Evolutionary conservation across 306 rosid species (phyloP).

Genomic region (Leucaena leucocephala): DNA sequence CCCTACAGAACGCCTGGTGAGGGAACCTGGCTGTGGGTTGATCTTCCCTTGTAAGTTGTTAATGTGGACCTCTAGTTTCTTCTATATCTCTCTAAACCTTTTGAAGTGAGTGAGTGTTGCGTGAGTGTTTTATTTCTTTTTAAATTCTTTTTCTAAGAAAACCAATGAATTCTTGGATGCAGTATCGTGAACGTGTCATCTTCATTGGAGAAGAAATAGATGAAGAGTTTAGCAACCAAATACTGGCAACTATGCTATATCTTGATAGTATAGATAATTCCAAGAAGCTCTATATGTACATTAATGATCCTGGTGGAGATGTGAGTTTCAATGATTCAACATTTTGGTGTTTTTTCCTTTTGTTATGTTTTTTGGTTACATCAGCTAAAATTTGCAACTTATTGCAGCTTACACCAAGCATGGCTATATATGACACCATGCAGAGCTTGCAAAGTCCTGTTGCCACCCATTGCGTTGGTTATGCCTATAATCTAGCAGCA

Average conservation of each 20-base stretch:
- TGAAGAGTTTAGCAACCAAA: conserved; percentile 92
- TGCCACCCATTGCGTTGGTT: conserved; percentile 85
- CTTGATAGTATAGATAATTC: conserved; percentile 77
- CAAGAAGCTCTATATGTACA: conserved; percentile 72
- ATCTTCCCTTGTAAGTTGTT: conserved; percentile 85
- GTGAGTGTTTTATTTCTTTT: background rate
- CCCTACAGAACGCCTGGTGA: conserved; percentile 91
- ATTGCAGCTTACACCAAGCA: conserved; percentile 88
- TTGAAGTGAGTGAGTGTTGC: background rate
- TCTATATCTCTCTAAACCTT: background rate
- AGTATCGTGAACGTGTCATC: conserved; percentile 93
- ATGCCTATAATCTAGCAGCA: conserved; percentile 75
- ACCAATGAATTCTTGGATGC: conserved; percentile 44
- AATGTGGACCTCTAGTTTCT: conserved; percentile 28
- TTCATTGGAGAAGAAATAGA: conserved; percentile 80
- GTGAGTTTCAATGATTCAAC: conserved; percentile 54
- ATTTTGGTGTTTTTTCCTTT: conserved; percentile 5
- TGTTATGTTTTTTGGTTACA: conserved; percentile 10
- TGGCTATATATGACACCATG: conserved; percentile 94
- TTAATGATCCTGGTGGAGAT: conserved; percentile 98
- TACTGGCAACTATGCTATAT: conserved; percentile 89
- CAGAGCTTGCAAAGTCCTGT: conserved; percentile 86
- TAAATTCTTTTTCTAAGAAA: conserved; percentile 16
- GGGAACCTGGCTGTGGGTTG: conserved; percentile 95
- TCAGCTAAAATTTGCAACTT: conserved; percentile 34